Percentiles rank a stretch among this genome's conserved stretches.
Conservation (phyloP, 164 flowering plant species). For the Buxus sempervirens region DNA sequence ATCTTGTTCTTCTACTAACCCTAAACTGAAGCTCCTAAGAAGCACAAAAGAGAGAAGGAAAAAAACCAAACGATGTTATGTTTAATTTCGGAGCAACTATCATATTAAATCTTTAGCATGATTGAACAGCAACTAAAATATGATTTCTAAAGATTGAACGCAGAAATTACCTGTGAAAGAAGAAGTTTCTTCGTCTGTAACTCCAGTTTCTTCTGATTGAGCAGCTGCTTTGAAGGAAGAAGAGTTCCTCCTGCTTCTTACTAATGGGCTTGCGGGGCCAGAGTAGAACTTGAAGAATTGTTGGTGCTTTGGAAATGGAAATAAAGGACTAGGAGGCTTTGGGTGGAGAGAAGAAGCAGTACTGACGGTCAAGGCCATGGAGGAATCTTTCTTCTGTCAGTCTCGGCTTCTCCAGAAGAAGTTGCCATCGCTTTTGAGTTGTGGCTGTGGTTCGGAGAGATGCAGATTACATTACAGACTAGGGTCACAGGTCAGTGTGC, state of each 20-base stretch:
- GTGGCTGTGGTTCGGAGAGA: neutral
- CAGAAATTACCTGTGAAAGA: constrained; percentile 27
- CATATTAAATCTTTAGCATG: neutral
- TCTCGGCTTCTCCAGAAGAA: neutral
- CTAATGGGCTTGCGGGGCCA: constrained; percentile 5
- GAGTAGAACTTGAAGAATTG: constrained; percentile 17
- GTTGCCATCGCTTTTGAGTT: neutral
- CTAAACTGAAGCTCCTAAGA: no score
- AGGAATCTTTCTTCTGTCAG: no score
- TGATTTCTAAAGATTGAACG: neutral
- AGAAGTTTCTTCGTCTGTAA: constrained; percentile 38
- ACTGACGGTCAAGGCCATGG: constrained; percentile 39
- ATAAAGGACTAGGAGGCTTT: constrained; percentile 18
- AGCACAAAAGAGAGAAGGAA: neutral
- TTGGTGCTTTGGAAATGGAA: constrained; percentile 17
- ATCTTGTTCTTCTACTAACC: neutral
- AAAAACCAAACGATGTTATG: neutral
- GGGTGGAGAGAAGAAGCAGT: constrained; percentile 25
- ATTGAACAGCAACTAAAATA: neutral
- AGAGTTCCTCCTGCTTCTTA: neutral
- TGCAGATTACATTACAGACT: neutral
- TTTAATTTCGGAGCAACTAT: neutral
- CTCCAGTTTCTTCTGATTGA: constrained; percentile 37
- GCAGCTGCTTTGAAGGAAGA: constrained; percentile 28
- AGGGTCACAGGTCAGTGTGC: no score